phyloP scores from a whole-genome alignment of 2,329 filamentous ascomycete species.

The Arthrobotrys musiformis region DNA sequence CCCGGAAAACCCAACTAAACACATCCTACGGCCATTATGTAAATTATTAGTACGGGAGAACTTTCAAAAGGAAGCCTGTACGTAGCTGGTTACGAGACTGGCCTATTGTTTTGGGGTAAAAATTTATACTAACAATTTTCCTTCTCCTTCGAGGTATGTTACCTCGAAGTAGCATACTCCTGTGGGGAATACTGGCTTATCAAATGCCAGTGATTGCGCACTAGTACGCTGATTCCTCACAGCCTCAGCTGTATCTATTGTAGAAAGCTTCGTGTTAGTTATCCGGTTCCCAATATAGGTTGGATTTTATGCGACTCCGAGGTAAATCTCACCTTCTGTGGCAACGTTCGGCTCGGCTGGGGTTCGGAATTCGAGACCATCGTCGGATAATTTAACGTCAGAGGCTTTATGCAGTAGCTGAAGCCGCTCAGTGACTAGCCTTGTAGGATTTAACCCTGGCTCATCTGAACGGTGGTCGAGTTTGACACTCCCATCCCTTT shows the following conservation, averaged over 20 bases:
- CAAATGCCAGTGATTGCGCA: background rate
- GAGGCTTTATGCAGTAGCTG: background rate
- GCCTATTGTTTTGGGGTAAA: background rate
- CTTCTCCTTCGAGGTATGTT: constrained; percentile 1
- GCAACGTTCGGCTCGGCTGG: background rate
- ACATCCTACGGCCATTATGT: background rate
- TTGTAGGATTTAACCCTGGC: background rate
- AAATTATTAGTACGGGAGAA: background rate
- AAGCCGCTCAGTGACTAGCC: background rate
- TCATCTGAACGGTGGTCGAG: background rate
- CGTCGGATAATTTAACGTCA: background rate
- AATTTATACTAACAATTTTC: background rate
- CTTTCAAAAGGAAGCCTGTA: background rate
- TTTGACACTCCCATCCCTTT: background rate
- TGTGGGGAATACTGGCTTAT: constrained; percentile 5
- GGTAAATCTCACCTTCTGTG: constrained; percentile 2
- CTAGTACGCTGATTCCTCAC: background rate
- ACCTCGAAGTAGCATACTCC: constrained; percentile 27
- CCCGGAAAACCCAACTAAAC: constrained; percentile 12
- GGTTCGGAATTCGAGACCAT: background rate
- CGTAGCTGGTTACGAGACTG: no score
- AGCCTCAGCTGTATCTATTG: background rate
- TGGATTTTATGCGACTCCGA: no score
- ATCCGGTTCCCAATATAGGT: no score
- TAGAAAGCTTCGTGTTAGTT: no score